Evolutionary conservation across 208 protist genomes (phyloP).

Genomic region (Trypanosoma melophagium): DNA sequence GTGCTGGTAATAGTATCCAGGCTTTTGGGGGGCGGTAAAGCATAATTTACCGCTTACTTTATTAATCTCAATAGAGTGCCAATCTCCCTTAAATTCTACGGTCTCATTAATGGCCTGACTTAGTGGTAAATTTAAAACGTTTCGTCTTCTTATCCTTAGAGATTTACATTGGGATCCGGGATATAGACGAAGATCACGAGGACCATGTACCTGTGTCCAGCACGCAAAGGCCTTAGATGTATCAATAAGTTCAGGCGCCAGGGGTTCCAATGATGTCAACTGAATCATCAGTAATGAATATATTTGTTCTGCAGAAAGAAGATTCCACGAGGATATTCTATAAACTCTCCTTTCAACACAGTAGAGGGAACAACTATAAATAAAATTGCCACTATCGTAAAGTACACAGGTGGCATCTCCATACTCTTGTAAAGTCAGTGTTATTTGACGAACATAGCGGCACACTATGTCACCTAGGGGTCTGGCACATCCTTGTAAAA

Average conservation of each 20-base stretch:
- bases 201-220: slow-evolving; percentile 44
- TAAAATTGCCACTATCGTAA: slow-evolving; percentile 38
- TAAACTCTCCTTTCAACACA: slow-evolving; percentile 47
- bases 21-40: slow-evolving; percentile 44
- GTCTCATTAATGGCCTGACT: slow-evolving; percentile 29
- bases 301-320: slow-evolving; percentile 70
- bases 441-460: slow-evolving; percentile 51
- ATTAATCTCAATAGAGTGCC: slow-evolving; percentile 1
- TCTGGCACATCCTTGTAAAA: slow-evolving; percentile 79
- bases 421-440: slow-evolving; percentile 46
- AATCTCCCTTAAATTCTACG: slow-evolving; percentile 41
- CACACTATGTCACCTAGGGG: slow-evolving; percentile 62
- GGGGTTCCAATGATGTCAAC: slow-evolving; percentile 42
- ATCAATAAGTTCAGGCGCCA: slow-evolving; percentile 40
- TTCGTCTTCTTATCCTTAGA: slow-evolving; percentile 19
- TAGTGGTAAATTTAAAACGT: slow-evolving; percentile 30
- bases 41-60: slow-evolving; percentile 23
- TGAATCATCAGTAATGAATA: slow-evolving; percentile 71
- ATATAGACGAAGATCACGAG: slow-evolving; percentile 26
- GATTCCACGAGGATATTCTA: slow-evolving; percentile 49
- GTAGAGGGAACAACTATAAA: slow-evolving; percentile 74
- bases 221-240: slow-evolving; percentile 46
- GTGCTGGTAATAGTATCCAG: slow-evolving; percentile 51
- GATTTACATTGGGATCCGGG: slow-evolving; percentile 11
- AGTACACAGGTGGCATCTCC: slow-evolving; percentile 52